Evolutionary conservation across 1,139 yeast genomes (phyloP), one percentile per base, ranked within the genome.

Genomic region (Taphrina confusa): DNA sequence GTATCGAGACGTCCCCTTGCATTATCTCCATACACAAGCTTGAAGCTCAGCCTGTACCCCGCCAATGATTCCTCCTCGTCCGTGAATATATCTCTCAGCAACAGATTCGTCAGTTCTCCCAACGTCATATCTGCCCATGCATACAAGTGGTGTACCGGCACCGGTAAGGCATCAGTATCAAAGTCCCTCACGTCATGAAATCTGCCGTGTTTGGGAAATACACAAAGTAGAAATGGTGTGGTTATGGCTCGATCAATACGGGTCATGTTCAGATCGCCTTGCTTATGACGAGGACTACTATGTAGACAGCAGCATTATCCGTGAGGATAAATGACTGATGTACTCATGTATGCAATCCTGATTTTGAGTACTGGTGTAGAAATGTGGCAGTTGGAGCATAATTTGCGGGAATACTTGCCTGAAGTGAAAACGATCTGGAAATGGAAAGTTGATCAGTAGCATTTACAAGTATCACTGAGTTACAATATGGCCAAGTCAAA

Each of bases 71-170:
- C 54, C 12, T 6, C 16, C 4, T 25, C 28, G 11, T 27, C 42
- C n/a, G 16, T 36, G 23, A 45, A 18, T 18, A 44, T 20, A 8
- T 42, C 44, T 22, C 20, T 18, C 16, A 39, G 27, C 37, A 54
- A 31, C 42, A 54, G 9, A 23, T 14, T 27, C 9, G 59, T 44
- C 45, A 54, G 51, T 25, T 42, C 42, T 9, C 28, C 50, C 25
- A 54, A 45, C 4, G 51, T 44, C 25, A 49, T 31, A 34, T 44
- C 59, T 31, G 30, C 31, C 59, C 59, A 44, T 12, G 44, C 45
- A 33, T 33, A 33, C 4, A 54, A 23, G 16, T 23, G 9, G 31
- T n/a, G 34, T 45, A 33, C 59, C 11, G 25, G 30, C 5, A 9
- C 1, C 16, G 59, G 51, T 36, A 22, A 45, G 22, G 5, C 18